phyloP scores from a whole-genome alignment of 768 basidiomycete species.

The Macrolepiota dolichaula region DNA sequence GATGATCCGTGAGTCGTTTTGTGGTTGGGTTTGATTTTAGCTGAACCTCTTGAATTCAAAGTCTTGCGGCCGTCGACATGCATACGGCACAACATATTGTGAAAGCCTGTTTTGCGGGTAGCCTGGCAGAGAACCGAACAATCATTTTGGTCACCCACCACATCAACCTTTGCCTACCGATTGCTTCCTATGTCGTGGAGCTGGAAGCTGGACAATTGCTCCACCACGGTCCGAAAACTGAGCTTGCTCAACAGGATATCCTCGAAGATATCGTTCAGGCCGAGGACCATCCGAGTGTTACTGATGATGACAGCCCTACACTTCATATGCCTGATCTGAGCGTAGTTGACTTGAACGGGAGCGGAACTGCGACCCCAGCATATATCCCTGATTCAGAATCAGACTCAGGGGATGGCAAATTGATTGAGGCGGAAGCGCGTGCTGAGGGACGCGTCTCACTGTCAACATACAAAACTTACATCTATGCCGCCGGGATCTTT shows the following conservation, averaged over 20 bases:
- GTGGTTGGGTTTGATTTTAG: background rate
- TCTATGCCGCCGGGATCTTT: slow-evolving; percentile 54
- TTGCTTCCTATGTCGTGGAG: slow-evolving; percentile 66
- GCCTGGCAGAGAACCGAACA: slow-evolving; percentile 61
- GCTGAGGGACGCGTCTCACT: slow-evolving; percentile 64
- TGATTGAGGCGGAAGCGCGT: slow-evolving; percentile 59
- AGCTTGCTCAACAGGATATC: slow-evolving; percentile 39
- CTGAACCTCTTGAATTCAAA: slow-evolving; percentile 23
- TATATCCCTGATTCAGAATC: background rate
- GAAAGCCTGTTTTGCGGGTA: slow-evolving; percentile 56
- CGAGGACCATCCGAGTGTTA: slow-evolving; percentile 38
- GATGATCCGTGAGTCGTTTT: slow-evolving; percentile 59
- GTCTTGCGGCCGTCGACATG: slow-evolving; percentile 71
- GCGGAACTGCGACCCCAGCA: background rate
- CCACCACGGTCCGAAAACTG: slow-evolving; percentile 47
- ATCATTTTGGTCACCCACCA: slow-evolving; percentile 86
- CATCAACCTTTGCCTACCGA: slow-evolving; percentile 65
- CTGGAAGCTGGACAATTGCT: slow-evolving; percentile 46
- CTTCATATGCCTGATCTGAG: background rate
- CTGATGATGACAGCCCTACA: slow-evolving; percentile 18
- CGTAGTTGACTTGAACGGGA: background rate
- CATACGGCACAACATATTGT: slow-evolving; percentile 74
- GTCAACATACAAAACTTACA: slow-evolving; percentile 59
- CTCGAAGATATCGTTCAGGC: slow-evolving; percentile 42
- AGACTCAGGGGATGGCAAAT: slow-evolving; percentile 37